These are phyloP conservation scores for Phytopythium oedochilum DNA, from an alignment of 352 stramenopile genomes.

Conservation along the genomic window DNA sequence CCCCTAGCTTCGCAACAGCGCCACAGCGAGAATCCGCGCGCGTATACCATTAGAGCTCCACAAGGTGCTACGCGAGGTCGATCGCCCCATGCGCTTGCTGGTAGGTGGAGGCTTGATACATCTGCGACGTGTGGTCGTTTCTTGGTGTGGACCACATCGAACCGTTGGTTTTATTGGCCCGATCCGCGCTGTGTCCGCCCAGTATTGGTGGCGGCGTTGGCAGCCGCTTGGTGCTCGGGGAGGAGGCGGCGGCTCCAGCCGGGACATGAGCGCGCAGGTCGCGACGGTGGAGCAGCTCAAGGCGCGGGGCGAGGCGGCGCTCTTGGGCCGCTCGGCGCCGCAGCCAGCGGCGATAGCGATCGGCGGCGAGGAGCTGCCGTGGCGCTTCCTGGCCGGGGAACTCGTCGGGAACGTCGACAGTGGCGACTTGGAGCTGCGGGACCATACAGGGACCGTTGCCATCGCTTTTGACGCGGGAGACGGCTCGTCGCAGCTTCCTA, in stretches of 20 bases:
- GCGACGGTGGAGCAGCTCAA: not conserved
- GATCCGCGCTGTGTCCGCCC: no score
- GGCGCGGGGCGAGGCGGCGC: not conserved
- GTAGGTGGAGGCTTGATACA: no score
- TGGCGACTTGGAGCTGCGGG: constrained; percentile 1
- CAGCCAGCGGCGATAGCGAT: not conserved
- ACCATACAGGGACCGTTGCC: not conserved
- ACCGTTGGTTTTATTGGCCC: no score
- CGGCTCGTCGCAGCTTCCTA: not conserved
- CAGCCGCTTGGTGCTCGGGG: not conserved
- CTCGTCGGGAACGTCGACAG: not conserved
- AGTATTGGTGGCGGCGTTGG: not conserved
- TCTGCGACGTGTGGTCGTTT: no score
- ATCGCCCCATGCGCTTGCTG: no score
- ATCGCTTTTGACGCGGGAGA: not conserved
- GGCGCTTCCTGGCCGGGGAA: not conserved
- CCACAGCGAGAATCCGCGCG: no score
- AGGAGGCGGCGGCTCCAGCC: not conserved
- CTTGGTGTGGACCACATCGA: no score
- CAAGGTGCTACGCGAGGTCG: no score
- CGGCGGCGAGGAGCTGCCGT: not conserved
- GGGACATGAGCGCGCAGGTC: not conserved
- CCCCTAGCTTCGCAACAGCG: no score
- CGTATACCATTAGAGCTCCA: no score
- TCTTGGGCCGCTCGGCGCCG: not conserved